Evolutionary conservation across 805 yeast species (phyloP).

Genomic region (Cyberlindnera saturnus): DNA sequence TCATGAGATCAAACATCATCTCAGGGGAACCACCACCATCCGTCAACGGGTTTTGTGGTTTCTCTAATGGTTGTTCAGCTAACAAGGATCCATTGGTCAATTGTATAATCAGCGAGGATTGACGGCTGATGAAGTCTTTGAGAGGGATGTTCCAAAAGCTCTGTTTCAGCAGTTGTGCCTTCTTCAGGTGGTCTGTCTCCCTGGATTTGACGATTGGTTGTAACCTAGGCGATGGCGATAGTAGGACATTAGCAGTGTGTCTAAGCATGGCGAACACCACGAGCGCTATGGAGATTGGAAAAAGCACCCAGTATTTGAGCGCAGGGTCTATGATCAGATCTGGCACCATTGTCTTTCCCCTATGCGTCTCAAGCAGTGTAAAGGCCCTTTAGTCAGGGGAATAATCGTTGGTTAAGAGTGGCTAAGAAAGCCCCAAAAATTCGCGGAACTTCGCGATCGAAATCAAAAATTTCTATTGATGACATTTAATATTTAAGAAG

Average conservation of each 20-base stretch:
- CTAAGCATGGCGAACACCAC: slow-evolving; percentile 78
- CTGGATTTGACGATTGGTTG: slow-evolving; percentile 44
- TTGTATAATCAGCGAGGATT: slow-evolving; percentile 38
- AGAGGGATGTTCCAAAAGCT: slow-evolving; percentile 48
- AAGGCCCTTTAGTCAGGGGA: too few species aligned
- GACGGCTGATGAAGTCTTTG: slow-evolving; percentile 49
- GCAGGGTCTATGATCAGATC: slow-evolving; percentile 72
- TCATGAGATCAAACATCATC: slow-evolving; percentile 68
- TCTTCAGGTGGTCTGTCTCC: slow-evolving; percentile 58
- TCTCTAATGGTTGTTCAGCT: slow-evolving; percentile 33
- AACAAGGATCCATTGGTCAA: slow-evolving; percentile 45
- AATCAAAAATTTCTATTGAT: too few species aligned
- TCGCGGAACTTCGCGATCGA: too few species aligned
- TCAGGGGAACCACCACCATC: slow-evolving; percentile 66
- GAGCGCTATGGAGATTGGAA: slow-evolving; percentile 89
- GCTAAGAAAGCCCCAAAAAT: too few species aligned
- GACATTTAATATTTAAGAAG: too few species aligned
- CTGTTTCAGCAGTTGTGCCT: slow-evolving; percentile 50
- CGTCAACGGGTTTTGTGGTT: slow-evolving; percentile 53
- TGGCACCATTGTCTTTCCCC: slow-evolving; percentile 27
- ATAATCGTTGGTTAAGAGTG: too few species aligned
- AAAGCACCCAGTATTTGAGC: slow-evolving; percentile 80
- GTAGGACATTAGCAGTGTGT: slow-evolving; percentile 55
- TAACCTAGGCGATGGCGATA: slow-evolving; percentile 50
- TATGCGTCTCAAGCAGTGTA: too few species aligned